Conservation (phyloP, 1,139 yeast species). For the Hyphopichia wangnamkhiaoensis region DNA sequence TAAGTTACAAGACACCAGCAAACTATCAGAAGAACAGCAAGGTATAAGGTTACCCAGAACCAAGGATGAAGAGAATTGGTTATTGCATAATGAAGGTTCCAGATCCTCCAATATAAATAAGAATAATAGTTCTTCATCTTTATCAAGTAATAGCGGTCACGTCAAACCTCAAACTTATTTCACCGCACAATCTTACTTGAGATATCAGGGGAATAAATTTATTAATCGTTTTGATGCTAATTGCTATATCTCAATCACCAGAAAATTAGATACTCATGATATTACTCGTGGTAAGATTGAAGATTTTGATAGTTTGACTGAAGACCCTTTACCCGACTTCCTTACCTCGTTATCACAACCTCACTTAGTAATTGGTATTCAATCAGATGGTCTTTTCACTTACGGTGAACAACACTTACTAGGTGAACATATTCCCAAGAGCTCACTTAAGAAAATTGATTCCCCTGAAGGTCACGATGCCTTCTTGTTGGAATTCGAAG, state of each 20-base stretch:
- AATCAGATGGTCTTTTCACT: conserved; percentile 91
- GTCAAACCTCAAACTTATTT: conserved; percentile 80
- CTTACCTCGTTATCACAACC: conserved; percentile 66
- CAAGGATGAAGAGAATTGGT: conserved; percentile 50
- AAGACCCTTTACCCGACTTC: conserved; percentile 43
- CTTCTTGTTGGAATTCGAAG: conserved; percentile 82
- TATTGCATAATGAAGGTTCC: conserved; percentile 45
- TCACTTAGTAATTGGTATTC: conserved; percentile 81
- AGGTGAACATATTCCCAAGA: conserved; percentile 72
- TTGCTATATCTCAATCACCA: conserved; percentile 89
- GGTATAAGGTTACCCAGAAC: conserved; percentile 37
- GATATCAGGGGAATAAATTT: conserved; percentile 93
- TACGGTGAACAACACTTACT: conserved; percentile 85
- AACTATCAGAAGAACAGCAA: conserved; percentile 22
- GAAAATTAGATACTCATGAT: conserved; percentile 94
- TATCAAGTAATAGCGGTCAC: conserved; percentile 12
- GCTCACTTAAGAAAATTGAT: conserved; percentile 66
- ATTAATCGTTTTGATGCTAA: conserved; percentile 91
- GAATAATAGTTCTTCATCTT: conserved; percentile 9
- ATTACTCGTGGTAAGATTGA: conserved; percentile 75
- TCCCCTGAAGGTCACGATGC: conserved; percentile 99
- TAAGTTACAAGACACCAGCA: conserved; percentile 8
- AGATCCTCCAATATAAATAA: conserved; percentile 14
- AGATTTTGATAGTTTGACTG: conserved; percentile 24
- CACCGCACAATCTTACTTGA: conserved; percentile 90